phyloP scores from a whole-genome alignment of 2,329 filamentous ascomycete species.

The Exophiala calicioides region DNA sequence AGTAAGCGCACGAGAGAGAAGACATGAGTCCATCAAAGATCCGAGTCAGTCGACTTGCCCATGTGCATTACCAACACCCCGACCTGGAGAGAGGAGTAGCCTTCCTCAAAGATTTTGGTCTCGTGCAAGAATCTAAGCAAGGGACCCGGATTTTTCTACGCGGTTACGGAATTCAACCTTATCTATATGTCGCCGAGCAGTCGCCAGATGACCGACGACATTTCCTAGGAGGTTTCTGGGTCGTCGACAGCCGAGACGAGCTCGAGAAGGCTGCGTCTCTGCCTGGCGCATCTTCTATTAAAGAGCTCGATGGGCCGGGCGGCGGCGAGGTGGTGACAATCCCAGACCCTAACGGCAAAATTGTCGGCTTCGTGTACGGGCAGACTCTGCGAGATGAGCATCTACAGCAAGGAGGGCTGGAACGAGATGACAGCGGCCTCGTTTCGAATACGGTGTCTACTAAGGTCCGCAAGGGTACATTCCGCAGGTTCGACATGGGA shows the following conservation, averaged over 20 bases:
- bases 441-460: constrained; percentile 38
- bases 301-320: constrained; percentile 24
- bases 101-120: constrained; percentile 43
- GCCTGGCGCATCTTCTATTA: constrained; percentile 14
- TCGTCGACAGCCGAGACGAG: constrained; percentile 19
- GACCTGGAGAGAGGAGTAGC: no score
- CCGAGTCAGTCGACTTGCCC: no score
- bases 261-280: constrained; percentile 18
- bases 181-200: constrained; percentile 51
- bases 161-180: constrained; percentile 63
- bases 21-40: no score
- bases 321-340: constrained; percentile 29
- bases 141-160: constrained; percentile 58
- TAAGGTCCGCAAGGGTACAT: constrained; percentile 40
- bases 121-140: constrained; percentile 33
- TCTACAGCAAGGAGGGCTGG: constrained; percentile 2
- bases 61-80: no score
- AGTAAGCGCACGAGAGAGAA: no score
- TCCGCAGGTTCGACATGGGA: constrained; percentile 46
- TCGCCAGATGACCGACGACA: constrained; percentile 21
- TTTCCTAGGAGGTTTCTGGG: constrained; percentile 22
- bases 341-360: constrained; percentile 28
- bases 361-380: constrained; percentile 26
- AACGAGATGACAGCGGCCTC: constrained; percentile 31
- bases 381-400: constrained; percentile 21